Base-by-base conservation (phyloP, 1,284 basidiomycete species). In the Puccinia sorghi region DNA sequence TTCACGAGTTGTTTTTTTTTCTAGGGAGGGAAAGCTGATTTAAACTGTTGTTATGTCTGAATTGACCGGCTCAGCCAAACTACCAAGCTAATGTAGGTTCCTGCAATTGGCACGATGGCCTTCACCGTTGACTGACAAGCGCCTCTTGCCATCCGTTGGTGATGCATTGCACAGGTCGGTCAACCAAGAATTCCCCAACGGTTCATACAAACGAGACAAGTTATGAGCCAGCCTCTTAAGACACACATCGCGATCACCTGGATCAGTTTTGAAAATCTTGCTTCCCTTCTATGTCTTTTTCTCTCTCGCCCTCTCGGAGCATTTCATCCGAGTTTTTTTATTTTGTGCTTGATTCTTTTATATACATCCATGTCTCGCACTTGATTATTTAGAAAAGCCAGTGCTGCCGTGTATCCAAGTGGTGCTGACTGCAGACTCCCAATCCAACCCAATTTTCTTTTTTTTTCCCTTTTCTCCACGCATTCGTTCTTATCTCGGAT, bases 111-210 rank as follows among this genome's bases (percentile, higher is more conserved):
- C 39, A 61, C 41, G 4, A 15, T 13, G 20, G 27, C 32, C 22
- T 56, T 3, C 15, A 1, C 22, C 15, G 12, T 37, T 39, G 32
- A 39, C 22, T 72, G 61, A 46, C 61, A 39, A 37, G 41, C 8
- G 11, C 46, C 8, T 32, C 7, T 70, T 70, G 50, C 5, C 8
- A n/a, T 6, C 37, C 43, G 8, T 39, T 43, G 20, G 17, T 20
- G 32, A 27, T 6, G 22, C 4, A 27, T 57, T 56, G 8, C n/a
- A 46, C n/a, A 75, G 73, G 73, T 37, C 46, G 25, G 73, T 75
- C 7, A 75, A 75, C 41, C 73, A 75, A 39, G 52, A 64, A 41
- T 75, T 75, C 39, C 73, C 73, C 11, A 75, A 75, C 41, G 73
- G 73, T 13, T 41, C 48, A 20, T 75, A 75, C 50, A 75, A 75